phyloP scores from a whole-genome alignment of 805 yeast genomes.

The Candida koratica region DNA sequence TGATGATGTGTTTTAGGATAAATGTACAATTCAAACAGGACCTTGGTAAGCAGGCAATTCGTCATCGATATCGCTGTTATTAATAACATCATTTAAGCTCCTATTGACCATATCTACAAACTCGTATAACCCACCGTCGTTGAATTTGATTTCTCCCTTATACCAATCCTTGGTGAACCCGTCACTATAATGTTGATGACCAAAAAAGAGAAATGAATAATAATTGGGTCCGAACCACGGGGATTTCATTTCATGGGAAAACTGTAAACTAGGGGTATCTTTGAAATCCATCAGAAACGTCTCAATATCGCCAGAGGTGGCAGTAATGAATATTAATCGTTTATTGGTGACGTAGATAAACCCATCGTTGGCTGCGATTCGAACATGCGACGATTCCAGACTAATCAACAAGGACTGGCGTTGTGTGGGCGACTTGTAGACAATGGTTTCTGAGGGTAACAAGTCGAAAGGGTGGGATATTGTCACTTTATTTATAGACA shows the following conservation, averaged over 20 bases:
- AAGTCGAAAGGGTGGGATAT: constrained; percentile 18
- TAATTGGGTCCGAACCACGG: constrained; percentile 56
- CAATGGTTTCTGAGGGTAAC: constrained; percentile 18
- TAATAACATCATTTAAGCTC: constrained; percentile 32
- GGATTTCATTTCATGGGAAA: constrained; percentile 38
- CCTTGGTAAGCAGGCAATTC: constrained; percentile 41
- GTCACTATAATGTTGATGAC: constrained; percentile 30
- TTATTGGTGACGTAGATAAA: constrained; percentile 39
- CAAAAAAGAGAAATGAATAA: constrained; percentile 42
- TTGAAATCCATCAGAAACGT: constrained; percentile 37
- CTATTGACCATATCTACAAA: constrained; percentile 34
- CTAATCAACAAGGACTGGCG: constrained; percentile 29
- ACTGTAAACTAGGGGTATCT: constrained; percentile 25
- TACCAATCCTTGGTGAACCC: constrained; percentile 40
- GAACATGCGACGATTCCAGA: constrained; percentile 18
- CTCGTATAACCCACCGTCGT: constrained; percentile 46
- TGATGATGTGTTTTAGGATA: not conserved
- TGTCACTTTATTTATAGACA: constrained; percentile 28
- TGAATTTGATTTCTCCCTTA: constrained; percentile 36
- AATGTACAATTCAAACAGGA: too few species aligned
- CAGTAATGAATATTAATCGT: constrained; percentile 38
- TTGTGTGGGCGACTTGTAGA: constrained; percentile 13
- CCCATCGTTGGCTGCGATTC: constrained; percentile 37
- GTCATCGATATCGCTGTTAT: constrained; percentile 39
- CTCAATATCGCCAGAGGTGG: constrained; percentile 39